Base-by-base conservation (phyloP, 2,329 filamentous ascomycete genomes). In the Chrysosphaeria jannelii region DNA sequence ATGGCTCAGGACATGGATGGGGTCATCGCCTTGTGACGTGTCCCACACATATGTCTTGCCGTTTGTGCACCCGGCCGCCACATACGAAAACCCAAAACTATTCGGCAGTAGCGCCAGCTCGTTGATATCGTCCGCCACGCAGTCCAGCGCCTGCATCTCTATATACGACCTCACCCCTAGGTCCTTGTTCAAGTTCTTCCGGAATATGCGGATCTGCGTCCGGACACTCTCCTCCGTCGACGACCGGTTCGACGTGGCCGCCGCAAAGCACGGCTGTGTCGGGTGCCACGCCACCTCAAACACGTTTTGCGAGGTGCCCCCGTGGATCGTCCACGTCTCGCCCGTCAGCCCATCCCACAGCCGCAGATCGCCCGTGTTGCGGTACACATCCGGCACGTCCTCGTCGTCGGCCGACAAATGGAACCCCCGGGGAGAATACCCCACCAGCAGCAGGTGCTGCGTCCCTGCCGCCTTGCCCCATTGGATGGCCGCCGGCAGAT, bases 201-300 rank as follows among this genome's bases (percentile, higher is more conserved):
- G 41, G 30, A 60, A 66, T 10, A 67, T 35, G 14, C 59, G 52
- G 10, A 67, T 46, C 35, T 67, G 62, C 4, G 23, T 24, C 10
- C 23, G 23, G 6, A 53, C 42, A 5, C 44, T 33, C 12, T 47
- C 38, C 14, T 55, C 47, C 7, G 7, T 7, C 16, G n/a, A 7
- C 4, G 46, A 34, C 16, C 47, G 44, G n/a, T 43, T 37, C 0
- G 59, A 56, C 0, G 58, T 65, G 2, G 59, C 61, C 4, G 50
- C 57, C 5, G 59, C 41, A 31, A 67, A 67, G 12, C 46, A 44
- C 3, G 45, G 39, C 21, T 53, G 42, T 0, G 35, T 46, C 0
- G 62, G 61, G 33, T 68, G 62, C 62, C 62, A 68, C 0, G 50
- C 42, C 2, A 66, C 54, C 33, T 68, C 62, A 21, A 68, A 68